Base-by-base conservation (phyloP, 2,329 filamentous ascomycete species). In the Pseudogymnoascus sp. region DNA sequence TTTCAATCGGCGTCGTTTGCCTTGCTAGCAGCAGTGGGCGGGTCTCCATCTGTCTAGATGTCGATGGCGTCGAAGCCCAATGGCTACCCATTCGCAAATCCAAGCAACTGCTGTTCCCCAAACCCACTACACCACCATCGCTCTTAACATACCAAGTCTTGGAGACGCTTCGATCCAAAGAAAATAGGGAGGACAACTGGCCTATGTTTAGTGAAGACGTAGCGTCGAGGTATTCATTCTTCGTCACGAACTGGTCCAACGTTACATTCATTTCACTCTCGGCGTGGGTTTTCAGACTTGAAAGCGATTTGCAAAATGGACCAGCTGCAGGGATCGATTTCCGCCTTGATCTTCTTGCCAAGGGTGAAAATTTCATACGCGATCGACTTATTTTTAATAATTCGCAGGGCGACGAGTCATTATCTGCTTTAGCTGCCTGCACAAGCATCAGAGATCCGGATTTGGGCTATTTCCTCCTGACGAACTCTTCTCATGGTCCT, bases 251-350 rank as follows among this genome's bases (percentile, higher is more conserved):
- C 63, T 77, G 82, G 37, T 79, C 78, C 4, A 82, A 80, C 61
- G 80, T 86, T 65, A 83, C 79, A 1, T 81, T 78, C 61, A 71
- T 86, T 10, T 85, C 82, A 1, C 74, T 86, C 33, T 73, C 79
- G 1, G 77, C 82, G 1, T 86, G 83, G 83, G 79, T 85, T 3
- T 85, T 83, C 70, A 77, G 82, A 2, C 75, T 86, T 0, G 83
- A 86, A 68, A 77, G 78, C 56, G 83, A 86, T 71, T 73, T 86
- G 13, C 74, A 76, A 59, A 78, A 76, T 9, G 78, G 81, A 59
- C 78, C 79, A 1, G 77, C 82, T 61, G 77, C 79, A 2, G 83
- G 83, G 3, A 79, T 79, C 1, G 82, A 85, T 61, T 84, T 86
- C 68, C 76, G 83, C 64, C 76, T 86, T 55, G 79, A 82, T 37